Conservation (phyloP, 768 basidiomycete species). For the Mycena olivaceomarginata region DNA sequence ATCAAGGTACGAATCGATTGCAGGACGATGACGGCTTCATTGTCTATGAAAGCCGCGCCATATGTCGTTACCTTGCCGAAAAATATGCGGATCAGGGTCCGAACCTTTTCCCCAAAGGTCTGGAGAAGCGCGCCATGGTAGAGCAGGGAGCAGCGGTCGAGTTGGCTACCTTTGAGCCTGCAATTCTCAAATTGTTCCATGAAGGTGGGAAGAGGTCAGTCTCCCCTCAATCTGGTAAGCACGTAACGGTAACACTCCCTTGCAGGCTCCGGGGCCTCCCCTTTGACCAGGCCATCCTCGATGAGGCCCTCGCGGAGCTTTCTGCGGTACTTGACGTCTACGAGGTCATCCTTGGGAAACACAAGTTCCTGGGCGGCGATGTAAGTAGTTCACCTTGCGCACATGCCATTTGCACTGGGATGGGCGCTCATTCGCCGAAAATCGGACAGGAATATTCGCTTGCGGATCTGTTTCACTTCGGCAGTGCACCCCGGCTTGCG, state of each 20-base stretch:
- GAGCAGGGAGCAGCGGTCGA: slow-evolving; percentile 37
- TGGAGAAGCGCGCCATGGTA: slow-evolving; percentile 51
- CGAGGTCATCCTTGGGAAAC: slow-evolving; percentile 70
- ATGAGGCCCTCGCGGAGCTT: slow-evolving; percentile 54
- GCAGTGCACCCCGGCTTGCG: slow-evolving; percentile 54
- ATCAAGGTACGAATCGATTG: slow-evolving; percentile 2
- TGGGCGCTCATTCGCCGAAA: neutral
- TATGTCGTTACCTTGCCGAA: slow-evolving; percentile 64
- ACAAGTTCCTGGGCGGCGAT: slow-evolving; percentile 61
- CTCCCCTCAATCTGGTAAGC: slow-evolving; percentile 11
- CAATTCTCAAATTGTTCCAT: slow-evolving; percentile 20
- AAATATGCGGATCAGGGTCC: slow-evolving; percentile 64
- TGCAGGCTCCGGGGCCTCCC: slow-evolving; percentile 45
- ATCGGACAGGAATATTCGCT: slow-evolving; percentile 4
- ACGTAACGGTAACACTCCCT: slow-evolving; percentile 17
- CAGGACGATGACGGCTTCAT: slow-evolving; percentile 67
- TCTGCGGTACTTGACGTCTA: slow-evolving; percentile 69
- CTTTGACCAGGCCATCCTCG: slow-evolving; percentile 48
- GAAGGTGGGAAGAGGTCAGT: slow-evolving; percentile 25
- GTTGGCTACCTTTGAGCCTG: slow-evolving; percentile 21
- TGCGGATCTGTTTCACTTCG: slow-evolving; percentile 45
- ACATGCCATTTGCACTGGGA: neutral
- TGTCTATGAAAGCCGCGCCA: slow-evolving; percentile 68
- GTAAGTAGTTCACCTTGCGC: slow-evolving; percentile 7
- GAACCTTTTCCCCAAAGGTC: slow-evolving; percentile 58